Conservation (phyloP, 495 filamentous ascomycete species). For the Hypoxylon subgilvum region DNA sequence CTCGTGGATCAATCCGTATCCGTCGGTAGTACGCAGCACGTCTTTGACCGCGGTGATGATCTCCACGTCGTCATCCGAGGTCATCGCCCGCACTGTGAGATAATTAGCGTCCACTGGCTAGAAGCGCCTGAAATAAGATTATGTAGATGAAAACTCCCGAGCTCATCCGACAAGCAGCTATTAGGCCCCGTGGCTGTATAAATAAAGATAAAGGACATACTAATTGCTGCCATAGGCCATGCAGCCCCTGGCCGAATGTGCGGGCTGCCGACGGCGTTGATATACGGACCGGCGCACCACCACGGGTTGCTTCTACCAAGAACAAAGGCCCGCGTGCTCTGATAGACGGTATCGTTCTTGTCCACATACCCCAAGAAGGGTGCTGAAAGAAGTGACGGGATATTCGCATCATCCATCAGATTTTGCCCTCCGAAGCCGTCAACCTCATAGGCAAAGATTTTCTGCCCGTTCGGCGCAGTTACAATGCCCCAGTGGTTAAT, state of each 20-base stretch:
- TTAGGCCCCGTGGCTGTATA: slow-evolving; percentile 39
- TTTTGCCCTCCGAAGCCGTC: slow-evolving; percentile 62
- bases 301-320: slow-evolving; percentile 62
- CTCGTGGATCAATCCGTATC: slow-evolving; percentile 67
- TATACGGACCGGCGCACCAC: slow-evolving; percentile 59
- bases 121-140: background rate
- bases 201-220: slow-evolving; percentile 12
- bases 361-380: slow-evolving; percentile 59
- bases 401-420: slow-evolving; percentile 69
- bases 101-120: background rate
- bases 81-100: slow-evolving; percentile 45
- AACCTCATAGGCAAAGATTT: slow-evolving; percentile 65
- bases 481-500: slow-evolving; percentile 58
- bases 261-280: slow-evolving; percentile 62
- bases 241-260: slow-evolving; percentile 62
- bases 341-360: slow-evolving; percentile 53
- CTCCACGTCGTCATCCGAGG: slow-evolving; percentile 53
- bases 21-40: slow-evolving; percentile 59
- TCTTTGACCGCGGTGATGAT: slow-evolving; percentile 53
- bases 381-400: slow-evolving; percentile 61
- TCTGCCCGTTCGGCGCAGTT: slow-evolving; percentile 43
- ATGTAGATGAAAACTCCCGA: background rate
- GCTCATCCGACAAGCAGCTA: too few species aligned
- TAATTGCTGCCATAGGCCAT: slow-evolving; percentile 66
- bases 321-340: slow-evolving; percentile 56